These are phyloP conservation scores for Penicillium simplicissimum DNA, from an alignment of 495 filamentous ascomycete genomes.

Conservation along the genomic window DNA sequence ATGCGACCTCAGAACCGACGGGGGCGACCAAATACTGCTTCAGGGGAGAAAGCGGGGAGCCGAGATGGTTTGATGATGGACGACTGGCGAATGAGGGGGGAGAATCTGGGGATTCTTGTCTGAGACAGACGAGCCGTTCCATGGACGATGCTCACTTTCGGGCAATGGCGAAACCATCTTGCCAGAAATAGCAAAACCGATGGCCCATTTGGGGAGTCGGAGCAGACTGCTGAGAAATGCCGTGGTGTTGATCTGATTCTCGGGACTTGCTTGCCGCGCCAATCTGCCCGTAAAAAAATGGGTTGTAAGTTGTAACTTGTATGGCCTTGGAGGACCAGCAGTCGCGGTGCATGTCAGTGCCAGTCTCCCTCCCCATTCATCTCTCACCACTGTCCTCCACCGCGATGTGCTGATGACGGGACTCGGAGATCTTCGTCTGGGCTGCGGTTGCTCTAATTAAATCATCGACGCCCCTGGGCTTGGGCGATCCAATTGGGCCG, in stretches of 20 bases:
- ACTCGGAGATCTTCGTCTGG: conserved; percentile 1
- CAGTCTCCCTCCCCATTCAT: too few species aligned
- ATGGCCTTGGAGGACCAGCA: too few species aligned
- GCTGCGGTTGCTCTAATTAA: conserved; percentile 1
- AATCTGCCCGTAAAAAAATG: neutral
- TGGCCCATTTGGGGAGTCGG: neutral
- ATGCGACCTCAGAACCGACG: neutral
- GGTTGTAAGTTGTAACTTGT: too few species aligned
- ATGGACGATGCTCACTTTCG: conserved; percentile 6
- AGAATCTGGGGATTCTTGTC: neutral
- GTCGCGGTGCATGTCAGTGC: too few species aligned
- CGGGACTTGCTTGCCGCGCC: neutral
- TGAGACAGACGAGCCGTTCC: conserved; percentile 22
- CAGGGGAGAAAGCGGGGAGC: conserved; percentile 5
- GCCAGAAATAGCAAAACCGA: neutral
- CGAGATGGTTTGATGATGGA: neutral
- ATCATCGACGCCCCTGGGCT: conserved; percentile 8
- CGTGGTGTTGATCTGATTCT: conserved; percentile 1
- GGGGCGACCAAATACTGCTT: neutral
- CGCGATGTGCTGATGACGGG: neutral
- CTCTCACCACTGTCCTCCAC: too few species aligned
- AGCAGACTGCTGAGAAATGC: conserved; percentile 1
- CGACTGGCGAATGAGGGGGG: neutral
- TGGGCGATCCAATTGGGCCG: conserved; percentile 18
- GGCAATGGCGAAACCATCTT: neutral